phyloP scores from a whole-genome alignment of 2,329 filamentous ascomycete species.

The Leptographium wingfieldii region DNA sequence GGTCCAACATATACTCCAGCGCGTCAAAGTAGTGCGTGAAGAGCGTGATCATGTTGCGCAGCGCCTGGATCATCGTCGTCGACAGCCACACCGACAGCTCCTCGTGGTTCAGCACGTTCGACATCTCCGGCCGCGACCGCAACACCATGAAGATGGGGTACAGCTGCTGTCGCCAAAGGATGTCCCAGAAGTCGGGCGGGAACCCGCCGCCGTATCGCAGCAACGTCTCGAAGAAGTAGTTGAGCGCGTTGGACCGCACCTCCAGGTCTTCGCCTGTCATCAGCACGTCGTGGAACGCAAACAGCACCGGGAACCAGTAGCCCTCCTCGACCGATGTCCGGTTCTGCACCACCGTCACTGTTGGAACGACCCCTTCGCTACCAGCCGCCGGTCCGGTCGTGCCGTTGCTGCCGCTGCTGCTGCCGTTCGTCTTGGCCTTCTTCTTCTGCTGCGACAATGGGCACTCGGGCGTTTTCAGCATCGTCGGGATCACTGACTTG shows the following conservation, averaged over 20 bases:
- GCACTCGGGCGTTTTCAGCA: conserved; percentile 93
- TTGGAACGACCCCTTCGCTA: conserved; percentile 21
- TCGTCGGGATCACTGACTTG: conserved; percentile 84
- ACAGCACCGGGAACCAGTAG: conserved; percentile 96
- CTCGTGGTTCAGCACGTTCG: conserved; percentile 88
- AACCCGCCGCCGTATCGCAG: conserved; percentile 85
- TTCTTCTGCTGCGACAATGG: conserved; percentile 55
- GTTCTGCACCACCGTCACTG: conserved; percentile 36
- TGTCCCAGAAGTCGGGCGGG: conserved; percentile 94
- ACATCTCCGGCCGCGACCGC: conserved; percentile 92
- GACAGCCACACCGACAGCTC: conserved; percentile 97
- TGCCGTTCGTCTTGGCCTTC: background rate
- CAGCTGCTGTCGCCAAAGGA: conserved; percentile 88
- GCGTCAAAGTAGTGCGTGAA: conserved; percentile 98
- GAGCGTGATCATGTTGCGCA: conserved; percentile 95
- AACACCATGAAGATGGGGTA: conserved; percentile 98
- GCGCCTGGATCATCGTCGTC: conserved; percentile 96
- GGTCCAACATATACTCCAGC: conserved; percentile 92
- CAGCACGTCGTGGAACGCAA: conserved; percentile 95
- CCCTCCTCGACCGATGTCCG: conserved; percentile 90
- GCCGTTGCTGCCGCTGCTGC: background rate
- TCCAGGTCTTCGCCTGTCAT: conserved; percentile 99
- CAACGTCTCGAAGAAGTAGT: conserved; percentile 92
- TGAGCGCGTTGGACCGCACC: conserved; percentile 79
- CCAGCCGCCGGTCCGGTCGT: background rate